Percentiles rank a stretch among this genome's conserved stretches.
Conservation (phyloP, 78 protist genomes). For the Cyanophora paradoxa region DNA sequence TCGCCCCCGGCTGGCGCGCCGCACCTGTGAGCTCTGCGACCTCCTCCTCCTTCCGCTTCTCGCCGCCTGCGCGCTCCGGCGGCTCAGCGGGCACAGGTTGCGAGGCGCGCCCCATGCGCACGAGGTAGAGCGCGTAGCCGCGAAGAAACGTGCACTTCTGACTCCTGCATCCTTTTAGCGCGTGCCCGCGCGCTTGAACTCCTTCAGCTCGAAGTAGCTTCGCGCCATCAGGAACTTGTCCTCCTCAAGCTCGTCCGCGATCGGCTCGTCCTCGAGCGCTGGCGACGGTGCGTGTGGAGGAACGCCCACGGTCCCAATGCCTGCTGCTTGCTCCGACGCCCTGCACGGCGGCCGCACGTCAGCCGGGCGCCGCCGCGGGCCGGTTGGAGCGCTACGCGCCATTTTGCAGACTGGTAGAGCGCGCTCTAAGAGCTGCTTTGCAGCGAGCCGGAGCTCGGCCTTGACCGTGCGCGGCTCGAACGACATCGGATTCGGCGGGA, state of each 20-base stretch:
- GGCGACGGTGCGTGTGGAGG: too few species aligned
- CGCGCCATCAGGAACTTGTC: not conserved
- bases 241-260: not conserved
- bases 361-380: not conserved
- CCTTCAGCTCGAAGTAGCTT: conserved; percentile 21
- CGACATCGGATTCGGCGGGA: too few species aligned
- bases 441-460: not conserved
- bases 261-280: too few species aligned
- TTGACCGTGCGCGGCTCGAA: too few species aligned
- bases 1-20: too few species aligned
- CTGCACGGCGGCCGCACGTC: not conserved
- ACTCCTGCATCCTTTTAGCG: not conserved
- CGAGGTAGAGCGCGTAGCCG: conserved; percentile 2
- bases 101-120: not conserved
- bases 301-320: too few species aligned
- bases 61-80: not conserved
- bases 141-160: not conserved
- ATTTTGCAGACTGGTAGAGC: not conserved
- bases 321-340: not conserved
- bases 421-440: not conserved
- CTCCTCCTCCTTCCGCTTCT: conserved; percentile 27
- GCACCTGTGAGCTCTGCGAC: not conserved
- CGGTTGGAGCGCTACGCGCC: conserved; percentile 6
- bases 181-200: conserved; percentile 16
- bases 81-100: not conserved